phyloP scores from a whole-genome alignment of 2,329 filamentous ascomycete species.

The Neopestalotiopsis sp. region DNA sequence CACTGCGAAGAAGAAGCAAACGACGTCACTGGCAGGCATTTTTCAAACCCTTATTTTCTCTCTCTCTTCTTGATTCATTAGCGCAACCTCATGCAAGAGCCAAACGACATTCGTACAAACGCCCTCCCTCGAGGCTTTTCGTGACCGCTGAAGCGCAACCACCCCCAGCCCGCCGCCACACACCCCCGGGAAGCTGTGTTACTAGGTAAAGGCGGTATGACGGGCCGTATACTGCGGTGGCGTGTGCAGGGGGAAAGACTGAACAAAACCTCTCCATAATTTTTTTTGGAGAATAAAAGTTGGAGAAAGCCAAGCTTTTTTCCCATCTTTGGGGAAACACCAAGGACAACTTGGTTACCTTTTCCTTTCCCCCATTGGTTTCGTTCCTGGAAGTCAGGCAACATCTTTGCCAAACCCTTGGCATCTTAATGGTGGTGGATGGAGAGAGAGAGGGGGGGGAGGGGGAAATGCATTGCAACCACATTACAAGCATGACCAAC shows the following conservation, averaged over 20 bases:
- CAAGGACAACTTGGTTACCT: too few relatives aligned
- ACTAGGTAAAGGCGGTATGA: neutral
- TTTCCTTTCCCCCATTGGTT: too few relatives aligned
- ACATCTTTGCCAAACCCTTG: too few relatives aligned
- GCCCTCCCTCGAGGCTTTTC: neutral
- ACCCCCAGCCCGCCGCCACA: neutral
- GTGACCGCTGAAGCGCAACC: too few relatives aligned
- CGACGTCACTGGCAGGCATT: neutral
- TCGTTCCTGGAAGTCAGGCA: too few relatives aligned
- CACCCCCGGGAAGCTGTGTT: neutral
- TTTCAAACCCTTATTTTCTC: too few relatives aligned
- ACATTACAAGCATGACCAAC: too few relatives aligned
- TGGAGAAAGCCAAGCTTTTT: too few relatives aligned
- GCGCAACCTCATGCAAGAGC: neutral
- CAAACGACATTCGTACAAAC: neutral
- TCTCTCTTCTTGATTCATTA: neutral
- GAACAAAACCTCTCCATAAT: neutral
- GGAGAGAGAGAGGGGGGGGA: too few relatives aligned
- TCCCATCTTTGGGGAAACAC: too few relatives aligned
- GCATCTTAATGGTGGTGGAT: too few relatives aligned
- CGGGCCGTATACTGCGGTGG: slow-evolving; percentile 1
- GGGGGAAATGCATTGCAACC: too few relatives aligned
- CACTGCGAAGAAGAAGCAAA: neutral
- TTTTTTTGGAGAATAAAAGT: neutral
- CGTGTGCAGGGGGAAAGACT: neutral